phyloP scores from a whole-genome alignment of 2,329 filamentous ascomycete genomes.

The Lecanosticta acicola region DNA sequence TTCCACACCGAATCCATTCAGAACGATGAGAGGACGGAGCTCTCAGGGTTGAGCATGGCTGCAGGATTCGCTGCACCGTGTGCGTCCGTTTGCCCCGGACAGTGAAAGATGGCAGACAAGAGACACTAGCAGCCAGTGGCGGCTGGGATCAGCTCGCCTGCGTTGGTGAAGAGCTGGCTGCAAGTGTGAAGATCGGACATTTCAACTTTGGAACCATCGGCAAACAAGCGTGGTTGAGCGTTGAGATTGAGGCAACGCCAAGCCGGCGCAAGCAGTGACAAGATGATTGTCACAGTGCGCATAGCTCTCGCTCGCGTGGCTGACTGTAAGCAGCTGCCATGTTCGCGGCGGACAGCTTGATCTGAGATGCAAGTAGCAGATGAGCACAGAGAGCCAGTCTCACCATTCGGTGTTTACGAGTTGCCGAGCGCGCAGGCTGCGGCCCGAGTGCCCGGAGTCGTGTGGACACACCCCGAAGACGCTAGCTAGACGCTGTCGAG shows the following conservation, averaged over 20 bases:
- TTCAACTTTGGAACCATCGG: too few species aligned
- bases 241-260: neutral
- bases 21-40: neutral
- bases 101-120: neutral
- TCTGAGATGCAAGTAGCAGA: too few species aligned
- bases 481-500: neutral
- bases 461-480: neutral
- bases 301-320: neutral
- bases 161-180: neutral
- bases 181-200: neutral
- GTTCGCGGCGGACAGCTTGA: too few species aligned
- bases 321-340: neutral
- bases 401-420: too few species aligned
- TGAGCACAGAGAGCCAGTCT: too few species aligned
- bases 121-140: neutral
- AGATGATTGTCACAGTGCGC: too few species aligned
- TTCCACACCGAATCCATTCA: neutral
- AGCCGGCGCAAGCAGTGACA: too few species aligned
- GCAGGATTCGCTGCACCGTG: neutral
- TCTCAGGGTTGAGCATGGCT: neutral
- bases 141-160: neutral
- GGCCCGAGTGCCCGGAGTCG: neutral
- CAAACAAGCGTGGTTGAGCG: neutral
- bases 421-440: too few species aligned
- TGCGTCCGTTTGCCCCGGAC: neutral